Evolutionary conservation across 441 rosid species (phyloP).

Genomic region (Dalechampia spathulata): DNA sequence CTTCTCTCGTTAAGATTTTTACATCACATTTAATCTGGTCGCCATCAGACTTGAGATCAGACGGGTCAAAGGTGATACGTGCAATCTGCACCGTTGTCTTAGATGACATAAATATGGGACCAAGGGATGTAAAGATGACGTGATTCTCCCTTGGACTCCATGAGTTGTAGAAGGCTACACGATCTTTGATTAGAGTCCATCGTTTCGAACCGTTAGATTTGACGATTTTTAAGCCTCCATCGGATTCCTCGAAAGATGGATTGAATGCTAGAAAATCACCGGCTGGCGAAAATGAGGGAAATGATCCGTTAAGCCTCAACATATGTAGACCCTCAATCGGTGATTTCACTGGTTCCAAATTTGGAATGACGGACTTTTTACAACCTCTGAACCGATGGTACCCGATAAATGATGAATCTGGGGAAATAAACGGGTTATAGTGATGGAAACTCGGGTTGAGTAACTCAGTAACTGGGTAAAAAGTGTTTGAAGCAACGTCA

Average conservation of each 20-base stretch:
- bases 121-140: slow-evolving; percentile 64
- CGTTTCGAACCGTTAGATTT: slow-evolving; percentile 65
- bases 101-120: slow-evolving; percentile 60
- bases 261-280: slow-evolving; percentile 58
- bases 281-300: slow-evolving; percentile 60
- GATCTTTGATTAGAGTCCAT: slow-evolving; percentile 57
- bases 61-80: slow-evolving; percentile 41
- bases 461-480: slow-evolving; percentile 40
- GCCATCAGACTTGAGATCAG: slow-evolving; percentile 26
- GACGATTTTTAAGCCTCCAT: slow-evolving; percentile 44
- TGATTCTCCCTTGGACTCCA: slow-evolving; percentile 73
- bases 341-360: slow-evolving; percentile 52
- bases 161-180: slow-evolving; percentile 64
- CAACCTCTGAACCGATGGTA: slow-evolving; percentile 79
- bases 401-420: slow-evolving; percentile 39
- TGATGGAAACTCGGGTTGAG: slow-evolving; percentile 62
- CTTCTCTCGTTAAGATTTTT: slow-evolving; percentile 54
- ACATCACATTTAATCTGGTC: slow-evolving; percentile 47
- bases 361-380: slow-evolving; percentile 42
- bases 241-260: slow-evolving; percentile 22
- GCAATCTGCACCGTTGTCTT: slow-evolving; percentile 64
- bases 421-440: slow-evolving; percentile 71
- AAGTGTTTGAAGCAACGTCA: slow-evolving; percentile 32
- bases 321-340: slow-evolving; percentile 42
- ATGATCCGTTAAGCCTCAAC: slow-evolving; percentile 54